These are phyloP conservation scores for Mucor mucedo DNA, from an alignment of 371 early-diverging fungal genomes.

Conservation along the genomic window DNA sequence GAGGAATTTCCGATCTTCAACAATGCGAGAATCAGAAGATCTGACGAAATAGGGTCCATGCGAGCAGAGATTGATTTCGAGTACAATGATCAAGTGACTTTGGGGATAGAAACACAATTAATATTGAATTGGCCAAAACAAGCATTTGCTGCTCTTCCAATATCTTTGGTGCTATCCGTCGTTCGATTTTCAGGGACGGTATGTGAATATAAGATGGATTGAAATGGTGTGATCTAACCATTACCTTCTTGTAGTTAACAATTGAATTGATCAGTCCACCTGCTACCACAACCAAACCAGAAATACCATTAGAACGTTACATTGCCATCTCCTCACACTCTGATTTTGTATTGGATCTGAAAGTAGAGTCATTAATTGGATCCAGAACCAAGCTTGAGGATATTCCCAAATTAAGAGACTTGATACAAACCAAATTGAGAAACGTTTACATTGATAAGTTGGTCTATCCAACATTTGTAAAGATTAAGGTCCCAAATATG, in stretches of 20 bases:
- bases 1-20: conserved; percentile 87
- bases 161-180: conserved; percentile 82
- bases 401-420: conserved; percentile 86
- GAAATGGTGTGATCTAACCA: neutral
- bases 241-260: conserved; percentile 30
- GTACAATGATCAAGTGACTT: conserved; percentile 77
- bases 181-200: conserved; percentile 89
- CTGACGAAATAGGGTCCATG: conserved; percentile 75
- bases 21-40: conserved; percentile 71
- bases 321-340: conserved; percentile 70
- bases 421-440: conserved; percentile 77
- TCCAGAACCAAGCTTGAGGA: conserved; percentile 94
- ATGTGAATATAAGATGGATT: conserved; percentile 12
- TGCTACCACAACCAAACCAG: conserved; percentile 42
- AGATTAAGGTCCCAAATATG: conserved; percentile 55
- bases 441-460: conserved; percentile 71
- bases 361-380: conserved; percentile 87
- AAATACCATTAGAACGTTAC: conserved; percentile 56
- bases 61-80: conserved; percentile 77
- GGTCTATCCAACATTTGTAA: conserved; percentile 66
- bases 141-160: conserved; percentile 87
- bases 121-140: conserved; percentile 91
- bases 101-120: conserved; percentile 83
- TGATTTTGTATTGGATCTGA: conserved; percentile 83
- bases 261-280: conserved; percentile 56